Evolutionary conservation across 495 filamentous ascomycete species (phyloP).

Genomic region (Pseudevernia furfuracea): DNA sequence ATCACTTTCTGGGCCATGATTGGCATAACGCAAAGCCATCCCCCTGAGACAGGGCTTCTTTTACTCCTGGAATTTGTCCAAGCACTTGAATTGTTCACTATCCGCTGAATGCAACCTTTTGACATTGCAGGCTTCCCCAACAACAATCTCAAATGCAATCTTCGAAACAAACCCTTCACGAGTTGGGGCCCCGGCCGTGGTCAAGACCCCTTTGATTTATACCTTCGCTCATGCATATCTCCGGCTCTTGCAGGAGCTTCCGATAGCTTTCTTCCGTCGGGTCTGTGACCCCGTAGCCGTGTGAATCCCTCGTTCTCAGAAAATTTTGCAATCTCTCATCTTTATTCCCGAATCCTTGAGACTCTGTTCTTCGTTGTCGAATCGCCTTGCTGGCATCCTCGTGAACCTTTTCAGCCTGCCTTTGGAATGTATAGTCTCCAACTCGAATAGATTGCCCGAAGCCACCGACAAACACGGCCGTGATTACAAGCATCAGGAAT

Average conservation of each 20-base stretch:
- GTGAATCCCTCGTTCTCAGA: conserved; percentile 56
- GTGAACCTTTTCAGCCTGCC: conserved; percentile 55
- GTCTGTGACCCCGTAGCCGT: conserved; percentile 34
- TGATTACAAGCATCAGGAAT: conserved; percentile 61
- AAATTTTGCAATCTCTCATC: conserved; percentile 68
- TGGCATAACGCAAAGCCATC: not conserved
- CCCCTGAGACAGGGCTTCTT: not conserved
- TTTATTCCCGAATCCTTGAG: conserved; percentile 39
- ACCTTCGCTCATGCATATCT: conserved; percentile 19
- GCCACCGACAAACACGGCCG: conserved; percentile 58
- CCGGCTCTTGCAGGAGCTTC: conserved; percentile 16
- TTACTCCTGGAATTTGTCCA: not conserved
- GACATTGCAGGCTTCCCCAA: not conserved
- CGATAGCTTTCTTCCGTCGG: conserved; percentile 16
- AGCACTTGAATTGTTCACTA: not conserved
- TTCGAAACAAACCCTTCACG: not conserved
- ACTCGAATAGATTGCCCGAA: conserved; percentile 62
- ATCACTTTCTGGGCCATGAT: not conserved
- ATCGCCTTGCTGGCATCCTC: conserved; percentile 55
- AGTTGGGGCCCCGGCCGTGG: not conserved
- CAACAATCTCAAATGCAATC: not conserved
- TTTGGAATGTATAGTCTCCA: conserved; percentile 47
- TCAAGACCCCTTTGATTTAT: conserved; percentile 11
- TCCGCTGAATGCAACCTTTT: not conserved
- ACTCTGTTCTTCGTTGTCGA: conserved; percentile 45